These are phyloP conservation scores for Clarireedia sp. DNA, from an alignment of 2,329 filamentous ascomycete genomes.

Conservation along the genomic window DNA sequence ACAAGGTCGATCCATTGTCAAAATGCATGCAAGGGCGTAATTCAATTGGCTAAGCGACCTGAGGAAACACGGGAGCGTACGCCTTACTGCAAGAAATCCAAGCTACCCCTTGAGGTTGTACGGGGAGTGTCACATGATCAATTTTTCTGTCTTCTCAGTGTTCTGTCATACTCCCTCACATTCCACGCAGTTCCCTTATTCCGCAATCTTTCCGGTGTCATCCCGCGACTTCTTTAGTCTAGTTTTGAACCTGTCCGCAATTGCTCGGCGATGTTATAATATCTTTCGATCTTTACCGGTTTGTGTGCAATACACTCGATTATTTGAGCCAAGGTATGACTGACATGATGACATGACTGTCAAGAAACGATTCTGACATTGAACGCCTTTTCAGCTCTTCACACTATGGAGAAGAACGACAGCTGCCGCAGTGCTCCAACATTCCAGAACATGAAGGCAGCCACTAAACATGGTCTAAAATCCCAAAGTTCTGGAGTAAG, in stretches of 20 bases:
- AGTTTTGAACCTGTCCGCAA: background rate
- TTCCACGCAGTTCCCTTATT: conserved; percentile 14
- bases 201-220: conserved; percentile 4
- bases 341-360: background rate
- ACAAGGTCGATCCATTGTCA: conserved; percentile 3
- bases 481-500: conserved; percentile 18
- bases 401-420: background rate
- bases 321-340: background rate
- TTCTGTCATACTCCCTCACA: conserved; percentile 10
- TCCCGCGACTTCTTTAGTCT: background rate
- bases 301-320: background rate
- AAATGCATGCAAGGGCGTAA: conserved; percentile 5
- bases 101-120: background rate
- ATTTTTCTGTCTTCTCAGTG: conserved; percentile 7
- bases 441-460: conserved; percentile 16
- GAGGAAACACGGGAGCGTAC: background rate
- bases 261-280: background rate
- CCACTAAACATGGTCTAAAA: conserved; percentile 7
- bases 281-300: too few species aligned
- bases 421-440: conserved; percentile 6
- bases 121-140: conserved; percentile 15
- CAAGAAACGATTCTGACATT: background rate
- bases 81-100: conserved; percentile 2
- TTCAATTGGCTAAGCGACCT: background rate
- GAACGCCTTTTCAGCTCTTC: conserved; percentile 2